Percentiles rank a stretch among this genome's conserved stretches.
Conservation (phyloP, 139 green algal species). For the Klebsormidium nitens region DNA sequence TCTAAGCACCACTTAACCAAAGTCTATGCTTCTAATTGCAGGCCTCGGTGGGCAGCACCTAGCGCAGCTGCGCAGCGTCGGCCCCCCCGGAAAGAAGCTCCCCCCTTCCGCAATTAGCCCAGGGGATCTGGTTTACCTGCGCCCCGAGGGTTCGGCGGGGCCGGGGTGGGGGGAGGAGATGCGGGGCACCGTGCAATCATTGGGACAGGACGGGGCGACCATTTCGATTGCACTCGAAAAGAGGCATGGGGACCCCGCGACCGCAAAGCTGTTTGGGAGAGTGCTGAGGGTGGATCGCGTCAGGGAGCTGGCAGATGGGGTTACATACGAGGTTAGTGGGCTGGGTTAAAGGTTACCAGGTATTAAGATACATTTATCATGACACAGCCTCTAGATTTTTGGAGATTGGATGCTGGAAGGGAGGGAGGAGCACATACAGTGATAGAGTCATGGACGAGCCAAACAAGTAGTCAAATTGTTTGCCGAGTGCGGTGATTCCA, state of each 20-base stretch:
- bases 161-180: too few relatives aligned
- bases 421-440: neutral
- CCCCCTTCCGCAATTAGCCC: neutral
- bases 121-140: slow-evolving; percentile 9
- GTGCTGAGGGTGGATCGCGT: slow-evolving; percentile 19
- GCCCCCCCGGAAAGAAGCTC: neutral
- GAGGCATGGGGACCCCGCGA: slow-evolving; percentile 4
- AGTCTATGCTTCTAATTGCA: too few relatives aligned
- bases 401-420: neutral
- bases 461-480: too few relatives aligned
- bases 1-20: too few relatives aligned
- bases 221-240: neutral
- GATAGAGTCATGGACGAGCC: neutral
- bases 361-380: neutral
- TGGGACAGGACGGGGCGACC: neutral
- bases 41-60: slow-evolving; percentile 13
- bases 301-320: slow-evolving; percentile 4
- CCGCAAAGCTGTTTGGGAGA: slow-evolving; percentile 24
- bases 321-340: slow-evolving; percentile 29
- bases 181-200: neutral
- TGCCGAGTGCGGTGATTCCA: too few relatives aligned
- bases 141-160: too few relatives aligned
- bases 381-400: neutral
- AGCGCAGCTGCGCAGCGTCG: neutral
- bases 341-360: too few relatives aligned